Evolutionary conservation across 192 early-diverging fungal genomes (phyloP), one percentile per base, ranked within the genome.

Genomic region (Coemansia sp.): DNA sequence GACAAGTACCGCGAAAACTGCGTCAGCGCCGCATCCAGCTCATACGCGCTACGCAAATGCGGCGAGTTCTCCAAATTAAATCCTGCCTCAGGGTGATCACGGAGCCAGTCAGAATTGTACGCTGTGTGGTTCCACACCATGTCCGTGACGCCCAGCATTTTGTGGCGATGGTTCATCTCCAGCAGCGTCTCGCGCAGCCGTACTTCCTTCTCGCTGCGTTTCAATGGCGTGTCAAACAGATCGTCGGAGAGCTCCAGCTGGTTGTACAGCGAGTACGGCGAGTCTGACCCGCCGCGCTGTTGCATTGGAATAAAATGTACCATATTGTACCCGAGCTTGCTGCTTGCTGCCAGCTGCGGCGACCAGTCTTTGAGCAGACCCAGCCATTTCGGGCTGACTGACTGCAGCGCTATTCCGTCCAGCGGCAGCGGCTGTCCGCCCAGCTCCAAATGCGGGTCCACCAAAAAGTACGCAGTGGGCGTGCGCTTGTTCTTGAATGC

Each of bases 111-210:
- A n/a, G 92, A 92, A 67, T 96, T 91, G 75, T 86, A 87, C 21
- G 94, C 91, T 19, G 96, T 99, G 78, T 99, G 97, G 82, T 99
- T 99, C 95, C 94, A 99, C 3, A 99, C 97, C 63, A 99, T 87
- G 78, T 99, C 97, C 9, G 94, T 94, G 40, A 91, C 76, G 42
- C 86, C 87, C 40, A 99, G 78, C 54, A 95, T 83, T 0, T 85
- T 86, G 73, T 87, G 87, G 28, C 87, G 82, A 8, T 84, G 69
- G 56, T 86, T 77, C 59, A 95, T 87, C 36, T 85, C 70, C 17
- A 81, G 66, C 42, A 72, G 50, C 23, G 57, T 59, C 47, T 96
- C 65, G 52, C 87, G 66, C 25, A 86, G 82, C 25, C 80, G 75
- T 65, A 89, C 86, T 62, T 90, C 88, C 15, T 86, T 75, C 36